These are phyloP conservation scores for Coffea eugenioides DNA, from an alignment of 257 asterid species.

Conservation along the genomic window DNA sequence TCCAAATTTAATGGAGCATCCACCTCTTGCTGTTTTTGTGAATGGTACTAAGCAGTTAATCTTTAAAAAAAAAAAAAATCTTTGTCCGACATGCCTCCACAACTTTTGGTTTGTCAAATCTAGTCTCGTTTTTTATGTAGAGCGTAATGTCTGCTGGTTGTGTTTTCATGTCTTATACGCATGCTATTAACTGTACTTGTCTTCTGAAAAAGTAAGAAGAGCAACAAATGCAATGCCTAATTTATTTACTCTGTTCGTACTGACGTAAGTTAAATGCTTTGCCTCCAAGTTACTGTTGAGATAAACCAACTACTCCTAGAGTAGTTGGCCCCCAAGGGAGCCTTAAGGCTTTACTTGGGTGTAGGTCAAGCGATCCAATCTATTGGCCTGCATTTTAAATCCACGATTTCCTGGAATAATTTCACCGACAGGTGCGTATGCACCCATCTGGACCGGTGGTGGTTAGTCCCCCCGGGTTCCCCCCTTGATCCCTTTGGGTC, in stretches of 20 bases:
- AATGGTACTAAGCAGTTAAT: conserved; percentile 45
- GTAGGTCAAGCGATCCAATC: too few relatives aligned
- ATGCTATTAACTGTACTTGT: not conserved
- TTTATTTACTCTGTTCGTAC: not conserved
- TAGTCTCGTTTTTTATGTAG: not conserved
- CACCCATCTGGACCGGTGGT: too few relatives aligned
- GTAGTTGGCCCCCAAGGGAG: too few relatives aligned
- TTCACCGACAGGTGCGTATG: too few relatives aligned
- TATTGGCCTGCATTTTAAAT: too few relatives aligned
- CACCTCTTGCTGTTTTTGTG: conserved; percentile 90
- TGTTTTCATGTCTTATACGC: not conserved
- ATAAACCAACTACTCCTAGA: too few relatives aligned
- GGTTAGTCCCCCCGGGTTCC: too few relatives aligned
- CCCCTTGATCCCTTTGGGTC: too few relatives aligned
- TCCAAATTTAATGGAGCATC: conserved; percentile 94
- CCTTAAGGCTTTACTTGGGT: too few relatives aligned
- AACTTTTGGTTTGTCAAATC: not conserved
- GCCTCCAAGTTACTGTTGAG: not conserved
- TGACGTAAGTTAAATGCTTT: not conserved
- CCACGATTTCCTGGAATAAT: too few relatives aligned
- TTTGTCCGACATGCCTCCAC: conserved; percentile 1
- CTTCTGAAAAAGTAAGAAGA: not conserved
- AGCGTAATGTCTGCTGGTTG: not conserved
- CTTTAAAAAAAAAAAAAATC: not conserved
- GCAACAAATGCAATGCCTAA: not conserved